These are phyloP conservation scores for Piper betle DNA, from an alignment of 164 flowering plant species.

Conservation along the genomic window DNA sequence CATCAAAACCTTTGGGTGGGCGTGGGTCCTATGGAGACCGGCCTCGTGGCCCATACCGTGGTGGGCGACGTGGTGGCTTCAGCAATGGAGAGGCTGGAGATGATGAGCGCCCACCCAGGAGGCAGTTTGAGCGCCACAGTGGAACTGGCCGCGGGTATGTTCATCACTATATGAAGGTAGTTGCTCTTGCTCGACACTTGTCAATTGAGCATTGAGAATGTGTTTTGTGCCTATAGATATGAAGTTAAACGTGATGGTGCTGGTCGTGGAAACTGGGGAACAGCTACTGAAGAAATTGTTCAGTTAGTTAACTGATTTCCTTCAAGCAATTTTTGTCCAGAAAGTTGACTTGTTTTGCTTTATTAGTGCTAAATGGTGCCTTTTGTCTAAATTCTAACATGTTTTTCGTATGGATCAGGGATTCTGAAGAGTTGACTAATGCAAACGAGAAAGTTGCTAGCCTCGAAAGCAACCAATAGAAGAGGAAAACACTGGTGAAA, in stretches of 20 bases:
- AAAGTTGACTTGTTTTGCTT: not conserved
- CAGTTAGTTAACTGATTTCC: constrained; percentile 20
- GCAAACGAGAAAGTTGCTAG: constrained; percentile 22
- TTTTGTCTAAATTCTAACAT: not conserved
- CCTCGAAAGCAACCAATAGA: constrained; percentile 26
- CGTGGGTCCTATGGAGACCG: constrained; percentile 34
- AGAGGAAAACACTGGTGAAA: constrained; percentile 27
- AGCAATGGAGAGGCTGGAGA: constrained; percentile 38
- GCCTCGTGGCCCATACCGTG: constrained; percentile 39
- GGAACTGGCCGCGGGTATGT: constrained; percentile 55
- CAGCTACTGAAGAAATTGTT: constrained; percentile 38
- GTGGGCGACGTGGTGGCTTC: constrained; percentile 48
- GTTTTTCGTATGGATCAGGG: constrained; percentile 12
- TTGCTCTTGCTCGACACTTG: not conserved
- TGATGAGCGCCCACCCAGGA: constrained; percentile 32
- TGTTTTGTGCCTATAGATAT: constrained; percentile 17
- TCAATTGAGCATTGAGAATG: not conserved
- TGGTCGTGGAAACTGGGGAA: constrained; percentile 67
- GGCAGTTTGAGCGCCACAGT: constrained; percentile 51
- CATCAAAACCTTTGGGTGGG: constrained; percentile 17
- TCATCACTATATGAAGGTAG: not conserved
- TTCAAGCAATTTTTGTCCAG: not conserved
- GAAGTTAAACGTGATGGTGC: constrained; percentile 53
- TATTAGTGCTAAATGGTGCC: not conserved
- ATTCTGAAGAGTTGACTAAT: constrained; percentile 16